Percentiles rank a stretch among this genome's conserved stretches.
phyloP scores from a whole-genome alignment of 2,329 filamentous ascomycete genomes.

The Fusarium setosum region DNA sequence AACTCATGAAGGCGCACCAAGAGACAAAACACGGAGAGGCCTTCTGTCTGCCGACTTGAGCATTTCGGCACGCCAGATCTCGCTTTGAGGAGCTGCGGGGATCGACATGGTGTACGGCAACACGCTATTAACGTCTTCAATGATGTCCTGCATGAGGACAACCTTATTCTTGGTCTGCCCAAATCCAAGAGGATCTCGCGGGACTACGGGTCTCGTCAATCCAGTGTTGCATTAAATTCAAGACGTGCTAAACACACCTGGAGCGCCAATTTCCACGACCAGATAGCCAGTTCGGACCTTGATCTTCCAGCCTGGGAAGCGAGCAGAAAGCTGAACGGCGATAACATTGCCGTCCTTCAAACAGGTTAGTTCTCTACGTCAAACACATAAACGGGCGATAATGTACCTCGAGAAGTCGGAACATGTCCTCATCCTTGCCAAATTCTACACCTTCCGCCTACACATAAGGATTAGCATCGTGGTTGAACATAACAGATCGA shows the following conservation, averaged over 20 bases:
- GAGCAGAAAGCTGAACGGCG: not conserved
- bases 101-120: not conserved
- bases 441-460: not conserved
- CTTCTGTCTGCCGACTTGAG: not conserved
- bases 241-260: not conserved
- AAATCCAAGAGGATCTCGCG: not conserved
- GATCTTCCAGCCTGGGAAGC: not conserved
- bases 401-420: not conserved
- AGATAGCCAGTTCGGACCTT: not conserved
- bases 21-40: not conserved
- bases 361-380: not conserved
- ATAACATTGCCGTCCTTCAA: not conserved
- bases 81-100: not conserved
- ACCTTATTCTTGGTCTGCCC: not conserved
- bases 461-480: not conserved
- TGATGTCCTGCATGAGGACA: not conserved
- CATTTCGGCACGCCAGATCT: not conserved
- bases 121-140: not conserved
- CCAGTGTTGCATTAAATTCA: not conserved
- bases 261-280: not conserved
- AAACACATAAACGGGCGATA: not conserved
- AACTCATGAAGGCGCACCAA: not conserved
- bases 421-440: not conserved
- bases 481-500: not conserved
- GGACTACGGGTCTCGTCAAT: not conserved